phyloP scores from a whole-genome alignment of 2,329 filamentous ascomycete species.

The Fusarium dimerum region DNA sequence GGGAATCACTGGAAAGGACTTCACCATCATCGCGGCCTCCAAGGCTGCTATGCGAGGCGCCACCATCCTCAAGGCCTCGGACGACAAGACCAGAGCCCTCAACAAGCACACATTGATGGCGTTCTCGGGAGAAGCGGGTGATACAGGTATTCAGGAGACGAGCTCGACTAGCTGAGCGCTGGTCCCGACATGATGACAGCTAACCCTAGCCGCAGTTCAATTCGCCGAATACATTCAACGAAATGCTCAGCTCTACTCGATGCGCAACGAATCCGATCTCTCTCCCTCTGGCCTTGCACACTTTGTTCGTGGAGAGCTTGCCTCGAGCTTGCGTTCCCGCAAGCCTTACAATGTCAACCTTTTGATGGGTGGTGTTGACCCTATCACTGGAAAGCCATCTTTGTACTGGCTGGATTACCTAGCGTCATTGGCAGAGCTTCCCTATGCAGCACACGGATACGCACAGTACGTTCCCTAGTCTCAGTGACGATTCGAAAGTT shows the following conservation, averaged over 20 bases:
- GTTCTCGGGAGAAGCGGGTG: conserved; percentile 93
- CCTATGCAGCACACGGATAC: conserved; percentile 97
- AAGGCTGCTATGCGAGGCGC: conserved; percentile 98
- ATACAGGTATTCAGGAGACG: conserved; percentile 66
- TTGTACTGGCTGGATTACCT: conserved; percentile 98
- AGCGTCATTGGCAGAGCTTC: conserved; percentile 81
- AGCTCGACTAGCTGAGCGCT: not conserved
- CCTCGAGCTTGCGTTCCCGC: conserved; percentile 83
- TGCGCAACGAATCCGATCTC: conserved; percentile 94
- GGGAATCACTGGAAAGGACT: conserved; percentile 98
- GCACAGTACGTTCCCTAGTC: conserved; percentile 69
- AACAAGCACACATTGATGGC: conserved; percentile 96
- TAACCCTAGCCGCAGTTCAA: conserved; percentile 68
- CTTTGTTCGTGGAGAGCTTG: conserved; percentile 93
- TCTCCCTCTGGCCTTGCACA: conserved; percentile 85
- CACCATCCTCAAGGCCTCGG: conserved; percentile 89
- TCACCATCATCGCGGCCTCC: conserved; percentile 94
- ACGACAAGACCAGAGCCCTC: conserved; percentile 92
- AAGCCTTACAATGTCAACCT: conserved; percentile 98
- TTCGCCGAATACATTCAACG: conserved; percentile 99
- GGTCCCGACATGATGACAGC: conserved; percentile 13
- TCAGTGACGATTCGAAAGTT: not conserved
- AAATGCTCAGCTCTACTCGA: conserved; percentile 96
- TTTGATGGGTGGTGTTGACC: conserved; percentile 89
- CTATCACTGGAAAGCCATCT: conserved; percentile 85